Percentiles rank a stretch among this genome's conserved stretches.
phyloP scores from a whole-genome alignment of 352 stramenopile species.

The Phytophthora fragariae region DNA sequence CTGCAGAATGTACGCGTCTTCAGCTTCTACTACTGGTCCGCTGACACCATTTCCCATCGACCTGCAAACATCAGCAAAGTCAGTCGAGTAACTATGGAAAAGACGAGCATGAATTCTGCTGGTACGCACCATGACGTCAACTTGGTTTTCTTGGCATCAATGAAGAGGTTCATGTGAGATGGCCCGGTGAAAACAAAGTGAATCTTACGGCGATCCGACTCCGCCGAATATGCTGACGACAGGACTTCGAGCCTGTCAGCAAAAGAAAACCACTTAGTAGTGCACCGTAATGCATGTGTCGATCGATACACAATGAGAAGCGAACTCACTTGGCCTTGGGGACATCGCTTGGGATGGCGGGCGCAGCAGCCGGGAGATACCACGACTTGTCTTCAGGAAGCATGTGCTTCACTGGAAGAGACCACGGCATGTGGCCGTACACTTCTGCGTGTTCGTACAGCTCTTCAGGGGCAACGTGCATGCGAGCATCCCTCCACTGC shows the following conservation, averaged over 20 bases:
- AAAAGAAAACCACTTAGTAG: slow-evolving; percentile 6
- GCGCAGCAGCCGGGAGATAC: slow-evolving; percentile 60
- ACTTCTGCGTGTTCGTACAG: slow-evolving; percentile 62
- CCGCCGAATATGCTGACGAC: slow-evolving; percentile 61
- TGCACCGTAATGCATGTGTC: background rate
- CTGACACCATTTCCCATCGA: slow-evolving; percentile 75
- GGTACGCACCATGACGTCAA: slow-evolving; percentile 70
- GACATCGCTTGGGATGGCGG: slow-evolving; percentile 30
- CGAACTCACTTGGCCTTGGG: slow-evolving; percentile 42
- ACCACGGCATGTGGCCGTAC: slow-evolving; percentile 79
- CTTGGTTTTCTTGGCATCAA: slow-evolving; percentile 74
- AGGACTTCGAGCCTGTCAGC: slow-evolving; percentile 57
- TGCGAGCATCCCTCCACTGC: slow-evolving; percentile 55
- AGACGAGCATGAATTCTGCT: background rate
- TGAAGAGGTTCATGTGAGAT: slow-evolving; percentile 77
- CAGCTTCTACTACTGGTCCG: slow-evolving; percentile 57
- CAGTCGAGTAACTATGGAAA: background rate
- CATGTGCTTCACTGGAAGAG: slow-evolving; percentile 67
- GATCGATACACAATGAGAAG: background rate
- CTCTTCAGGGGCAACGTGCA: slow-evolving; percentile 44
- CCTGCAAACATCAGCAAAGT: slow-evolving; percentile 39
- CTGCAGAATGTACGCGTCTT: slow-evolving; percentile 82
- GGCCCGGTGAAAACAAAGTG: slow-evolving; percentile 75
- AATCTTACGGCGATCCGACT: slow-evolving; percentile 63
- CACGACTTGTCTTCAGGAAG: slow-evolving; percentile 75